Percentiles rank a stretch among this genome's conserved stretches.
These are phyloP conservation scores for Sphaerosporella brunnea DNA, from an alignment of 495 filamentous ascomycete species.

Conservation along the genomic window DNA sequence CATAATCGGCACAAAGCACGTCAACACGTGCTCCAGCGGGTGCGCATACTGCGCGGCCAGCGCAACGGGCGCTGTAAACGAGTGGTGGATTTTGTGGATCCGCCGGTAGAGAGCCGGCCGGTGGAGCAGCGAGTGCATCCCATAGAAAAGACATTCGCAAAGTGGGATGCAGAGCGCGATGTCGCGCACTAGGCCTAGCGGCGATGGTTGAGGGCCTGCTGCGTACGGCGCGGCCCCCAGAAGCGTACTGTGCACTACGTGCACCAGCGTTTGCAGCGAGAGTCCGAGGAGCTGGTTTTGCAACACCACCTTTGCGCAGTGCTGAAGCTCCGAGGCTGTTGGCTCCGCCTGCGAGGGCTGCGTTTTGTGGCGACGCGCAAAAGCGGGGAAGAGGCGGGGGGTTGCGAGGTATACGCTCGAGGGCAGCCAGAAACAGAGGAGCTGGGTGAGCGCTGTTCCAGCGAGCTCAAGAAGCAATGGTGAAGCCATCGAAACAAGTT, in stretches of 20 bases:
- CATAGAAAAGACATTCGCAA: conserved; percentile 41
- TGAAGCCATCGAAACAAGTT: too few relatives aligned
- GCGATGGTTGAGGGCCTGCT: conserved; percentile 23
- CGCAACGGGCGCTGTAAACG: conserved; percentile 41
- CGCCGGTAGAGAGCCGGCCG: conserved; percentile 31
- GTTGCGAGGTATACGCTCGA: conserved; percentile 30
- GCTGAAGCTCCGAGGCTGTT: conserved; percentile 29
- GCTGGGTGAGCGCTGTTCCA: conserved; percentile 31
- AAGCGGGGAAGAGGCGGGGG: conserved; percentile 30
- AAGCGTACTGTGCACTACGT: conserved; percentile 7
- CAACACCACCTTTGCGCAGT: conserved; percentile 32
- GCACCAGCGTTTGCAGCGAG: conserved; percentile 25
- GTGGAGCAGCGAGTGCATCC: conserved; percentile 39
- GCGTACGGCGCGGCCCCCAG: conserved; percentile 24
- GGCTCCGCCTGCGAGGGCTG: conserved; percentile 37
- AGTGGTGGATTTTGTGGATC: conserved; percentile 42
- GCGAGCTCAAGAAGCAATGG: conserved; percentile 32
- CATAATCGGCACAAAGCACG: conserved; percentile 37
- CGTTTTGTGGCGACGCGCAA: conserved; percentile 39
- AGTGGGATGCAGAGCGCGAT: conserved; percentile 31
- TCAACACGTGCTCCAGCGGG: conserved; percentile 39
- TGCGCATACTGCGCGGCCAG: conserved; percentile 42
- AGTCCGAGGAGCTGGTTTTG: conserved; percentile 34
- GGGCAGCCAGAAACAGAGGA: conserved; percentile 37
- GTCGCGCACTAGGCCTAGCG: conserved; percentile 29